phyloP scores from a whole-genome alignment of 2,329 filamentous ascomycete genomes.

The Fusarium sambucinum region DNA sequence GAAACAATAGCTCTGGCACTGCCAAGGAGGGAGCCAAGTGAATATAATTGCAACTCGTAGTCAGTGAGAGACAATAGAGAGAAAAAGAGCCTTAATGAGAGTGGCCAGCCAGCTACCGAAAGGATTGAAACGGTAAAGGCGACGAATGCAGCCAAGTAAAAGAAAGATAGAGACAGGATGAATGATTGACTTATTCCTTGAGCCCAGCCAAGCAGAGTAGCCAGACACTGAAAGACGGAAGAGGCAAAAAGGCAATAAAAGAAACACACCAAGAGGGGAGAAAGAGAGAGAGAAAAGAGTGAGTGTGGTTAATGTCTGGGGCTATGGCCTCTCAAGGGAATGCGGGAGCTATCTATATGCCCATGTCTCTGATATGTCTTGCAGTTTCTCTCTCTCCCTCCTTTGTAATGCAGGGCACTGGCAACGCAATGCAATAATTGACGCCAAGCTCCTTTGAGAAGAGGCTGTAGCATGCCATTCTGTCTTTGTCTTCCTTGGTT shows the following conservation, averaged over 20 bases:
- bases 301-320: conserved; percentile 26
- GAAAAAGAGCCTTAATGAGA: conserved; percentile 14
- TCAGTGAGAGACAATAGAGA: conserved; percentile 32
- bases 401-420: conserved; percentile 3
- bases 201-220: conserved; percentile 22
- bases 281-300: conserved; percentile 8
- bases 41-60: conserved; percentile 17
- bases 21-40: conserved; percentile 39
- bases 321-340: conserved; percentile 44
- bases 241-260: conserved; percentile 14
- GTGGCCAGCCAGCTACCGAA: conserved; percentile 50
- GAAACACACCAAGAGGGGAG: conserved; percentile 1
- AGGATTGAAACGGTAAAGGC: conserved; percentile 50
- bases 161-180: conserved; percentile 14
- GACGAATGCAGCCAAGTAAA: conserved; percentile 34
- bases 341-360: conserved; percentile 46
- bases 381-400: conserved; percentile 3
- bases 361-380: conserved; percentile 37
- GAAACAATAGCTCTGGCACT: conserved; percentile 29
- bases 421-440: neutral
- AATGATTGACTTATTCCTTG: conserved; percentile 16
- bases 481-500: neutral
- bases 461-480: conserved; percentile 3
- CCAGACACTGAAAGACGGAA: conserved; percentile 44
- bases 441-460: conserved; percentile 26